Evolutionary conservation across 352 stramenopile genomes (phyloP), one percentile per base, ranked within the genome.

Genomic region (Phytopythium kandeliae): DNA sequence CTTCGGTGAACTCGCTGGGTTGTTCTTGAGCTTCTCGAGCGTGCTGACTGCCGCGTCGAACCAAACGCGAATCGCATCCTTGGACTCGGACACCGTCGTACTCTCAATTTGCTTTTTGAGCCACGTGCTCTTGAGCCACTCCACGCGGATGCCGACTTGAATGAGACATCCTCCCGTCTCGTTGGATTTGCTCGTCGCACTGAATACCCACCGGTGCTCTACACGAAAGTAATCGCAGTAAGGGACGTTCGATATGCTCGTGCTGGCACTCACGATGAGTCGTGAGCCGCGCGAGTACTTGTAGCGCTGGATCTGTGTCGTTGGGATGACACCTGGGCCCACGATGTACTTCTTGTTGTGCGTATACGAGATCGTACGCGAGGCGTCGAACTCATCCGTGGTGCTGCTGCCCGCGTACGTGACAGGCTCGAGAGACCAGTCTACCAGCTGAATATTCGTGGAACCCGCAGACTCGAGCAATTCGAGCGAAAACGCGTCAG

Each of bases 301-400:
- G 60, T 85, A 92, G 21, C 81, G 71, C 51, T 92, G 79, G 9
- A 69, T 74, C 52, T 92, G 81, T 16, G 58, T 58, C 1, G 84
- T 95, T 1, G 84, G 84, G 48, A 95, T 92, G 33, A 64, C 60
- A 48, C 79, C 89, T 1, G 84, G 81, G 0, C 84, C 84, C 17
- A 95, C 77, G 61, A 95, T 89, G 55, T 93, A 93, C 58, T 95
- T 92, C 57, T 95, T 95, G 69, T 95, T 90, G 71, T 91, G 81
- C 1, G 60, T 80, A 51, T 85, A 91, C 5, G 62, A 67, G 1
- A 92, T 74, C 8, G 60, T 47, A 0, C 85, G 71, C 46, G 67
- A 69, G 19, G 60, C 76, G 46, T 89, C 62, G 46, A 93, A 92
- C 7, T 47, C 80, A 34, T 92, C 81, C 2, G 71, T 48, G 9